Conservation (phyloP, 1,139 yeast genomes). For the Candida glucosophila region DNA sequence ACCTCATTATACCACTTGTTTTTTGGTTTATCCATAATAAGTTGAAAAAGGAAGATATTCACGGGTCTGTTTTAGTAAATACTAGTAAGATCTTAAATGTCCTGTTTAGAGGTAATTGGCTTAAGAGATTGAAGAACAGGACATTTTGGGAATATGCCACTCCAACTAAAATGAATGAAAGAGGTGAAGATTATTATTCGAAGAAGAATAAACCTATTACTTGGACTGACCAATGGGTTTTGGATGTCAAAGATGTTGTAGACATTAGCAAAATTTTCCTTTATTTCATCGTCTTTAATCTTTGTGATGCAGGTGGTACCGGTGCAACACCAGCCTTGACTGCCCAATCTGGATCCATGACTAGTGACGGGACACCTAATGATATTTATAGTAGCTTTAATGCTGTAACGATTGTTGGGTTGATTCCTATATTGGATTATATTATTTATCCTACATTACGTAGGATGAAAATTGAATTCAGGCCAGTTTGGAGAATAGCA, state of each 20-base stretch:
- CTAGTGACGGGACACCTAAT: constrained; percentile 60
- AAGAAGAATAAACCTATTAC: constrained; percentile 24
- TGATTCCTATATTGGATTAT: constrained; percentile 57
- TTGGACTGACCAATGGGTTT: constrained; percentile 52
- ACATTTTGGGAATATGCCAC: constrained; percentile 49
- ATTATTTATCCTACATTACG: constrained; percentile 52
- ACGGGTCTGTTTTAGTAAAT: constrained; percentile 42
- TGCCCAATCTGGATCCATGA: constrained; percentile 61
- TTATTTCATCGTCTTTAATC: constrained; percentile 55
- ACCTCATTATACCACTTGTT: constrained; percentile 39
- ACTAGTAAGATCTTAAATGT: constrained; percentile 31
- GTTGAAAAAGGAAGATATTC: constrained; percentile 30
- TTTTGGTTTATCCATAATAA: constrained; percentile 28
- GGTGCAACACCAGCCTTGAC: constrained; percentile 46
- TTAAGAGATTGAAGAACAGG: constrained; percentile 24
- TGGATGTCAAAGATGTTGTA: constrained; percentile 50
- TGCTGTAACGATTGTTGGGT: constrained; percentile 55
- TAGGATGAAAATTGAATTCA: constrained; percentile 30
- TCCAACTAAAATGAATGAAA: constrained; percentile 38
- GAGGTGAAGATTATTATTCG: constrained; percentile 28
- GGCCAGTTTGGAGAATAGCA: constrained; percentile 27
- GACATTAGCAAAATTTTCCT: constrained; percentile 54
- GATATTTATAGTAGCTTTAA: constrained; percentile 63
- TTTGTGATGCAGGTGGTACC: constrained; percentile 55
- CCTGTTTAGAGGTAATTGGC: constrained; percentile 31